phyloP scores from a whole-genome alignment of 805 yeast genomes.

The Saturnispora sekii region DNA sequence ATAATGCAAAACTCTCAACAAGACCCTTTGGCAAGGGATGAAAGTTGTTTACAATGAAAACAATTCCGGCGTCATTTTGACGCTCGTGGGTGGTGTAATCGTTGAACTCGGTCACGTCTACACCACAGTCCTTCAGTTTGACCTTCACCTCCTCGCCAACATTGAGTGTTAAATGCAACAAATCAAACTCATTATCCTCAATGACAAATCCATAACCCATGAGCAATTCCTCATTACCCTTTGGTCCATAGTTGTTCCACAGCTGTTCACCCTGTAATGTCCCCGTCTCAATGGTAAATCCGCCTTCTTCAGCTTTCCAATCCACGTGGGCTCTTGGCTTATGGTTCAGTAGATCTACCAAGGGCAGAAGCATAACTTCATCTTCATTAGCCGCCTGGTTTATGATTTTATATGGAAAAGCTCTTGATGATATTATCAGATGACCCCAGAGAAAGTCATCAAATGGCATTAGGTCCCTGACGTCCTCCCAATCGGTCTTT shows the following conservation, averaged over 20 bases:
- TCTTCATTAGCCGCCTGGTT: conserved; percentile 17
- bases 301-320: conserved; percentile 38
- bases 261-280: conserved; percentile 20
- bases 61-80: conserved; percentile 4
- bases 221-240: conserved; percentile 74
- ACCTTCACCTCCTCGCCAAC: not conserved
- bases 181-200: conserved; percentile 47
- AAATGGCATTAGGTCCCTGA: conserved; percentile 25
- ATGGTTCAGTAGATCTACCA: conserved; percentile 76
- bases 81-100: conserved; percentile 22
- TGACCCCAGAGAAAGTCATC: conserved; percentile 68
- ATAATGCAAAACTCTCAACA: conserved; percentile 38
- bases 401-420: conserved; percentile 64
- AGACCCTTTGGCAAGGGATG: conserved; percentile 36
- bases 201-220: conserved; percentile 75
- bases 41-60: conserved; percentile 22
- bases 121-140: conserved; percentile 13
- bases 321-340: conserved; percentile 46
- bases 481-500: conserved; percentile 43
- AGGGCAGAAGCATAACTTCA: conserved; percentile 55
- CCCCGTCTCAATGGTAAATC: conserved; percentile 32
- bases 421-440: conserved; percentile 62
- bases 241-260: conserved; percentile 79
- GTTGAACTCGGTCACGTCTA: conserved; percentile 20
- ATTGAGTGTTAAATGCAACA: conserved; percentile 50